Base-by-base conservation (phyloP, 2,329 filamentous ascomycete genomes). In the Cercospora sp. region DNA sequence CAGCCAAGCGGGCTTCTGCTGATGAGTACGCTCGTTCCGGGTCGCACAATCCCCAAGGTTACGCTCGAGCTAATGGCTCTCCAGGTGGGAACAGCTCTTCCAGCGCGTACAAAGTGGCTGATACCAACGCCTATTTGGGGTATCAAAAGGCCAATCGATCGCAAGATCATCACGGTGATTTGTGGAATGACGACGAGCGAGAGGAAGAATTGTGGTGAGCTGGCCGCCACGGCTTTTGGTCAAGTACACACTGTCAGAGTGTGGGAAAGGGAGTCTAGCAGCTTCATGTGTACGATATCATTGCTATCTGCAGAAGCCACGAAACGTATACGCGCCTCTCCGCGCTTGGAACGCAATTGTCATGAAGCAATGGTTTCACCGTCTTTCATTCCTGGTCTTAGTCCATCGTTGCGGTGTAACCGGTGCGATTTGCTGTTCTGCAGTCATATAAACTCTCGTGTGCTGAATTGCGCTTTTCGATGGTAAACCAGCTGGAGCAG, bases 71-170 rank as follows among this genome's bases (percentile, higher is more conserved):
- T 28, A 73, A 72, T 55, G 68, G 69, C 57, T 70, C 62, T 60
- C 20, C 67, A 61, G 66, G 62, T 51, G 68, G 65, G 30, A 63
- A 61, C 60, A 57, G 53, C 59, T 67, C 67, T 64, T 64, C 48
- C 48, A 60, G 61, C 28, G 74, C 74, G n/a, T 79, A 79, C 64
- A 76, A 74, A 61, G 77, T 79, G 20, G 73, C 76, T 16, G 74
- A 69, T 63, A 74, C 74, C 55, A 73, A 77, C 62, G 76, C 78
- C 51, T 79, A 79, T 69, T 64, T 79, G 60, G 77, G 77, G 13
- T 76, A 78, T 63, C 71, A 72, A 13, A 75, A 76, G 60, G 72
- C 75, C 55, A 67, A 73, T 64, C 70, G 71, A 66, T 66, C 68
- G 5, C 75, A 75, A 67, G 73, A 74, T 5, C 28, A 53, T 18